Conservation (phyloP, 306 rosid species). For the Notholithocarpus densiflorus region DNA sequence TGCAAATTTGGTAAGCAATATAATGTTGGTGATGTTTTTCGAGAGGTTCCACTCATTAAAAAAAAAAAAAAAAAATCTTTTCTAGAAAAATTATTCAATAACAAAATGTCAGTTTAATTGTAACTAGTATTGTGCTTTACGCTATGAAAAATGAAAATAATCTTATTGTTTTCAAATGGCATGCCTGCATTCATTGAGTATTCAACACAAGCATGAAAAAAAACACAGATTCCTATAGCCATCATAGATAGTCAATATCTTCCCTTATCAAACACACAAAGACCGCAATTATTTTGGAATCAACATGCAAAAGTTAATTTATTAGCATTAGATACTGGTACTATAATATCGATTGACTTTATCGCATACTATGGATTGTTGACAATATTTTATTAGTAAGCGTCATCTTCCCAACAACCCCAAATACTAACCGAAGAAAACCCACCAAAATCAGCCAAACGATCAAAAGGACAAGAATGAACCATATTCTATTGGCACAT, state of each 20-base stretch:
- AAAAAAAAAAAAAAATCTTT: too few relatives aligned
- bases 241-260: neutral
- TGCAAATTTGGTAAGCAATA: too few relatives aligned
- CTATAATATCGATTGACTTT: too few relatives aligned
- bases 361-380: neutral
- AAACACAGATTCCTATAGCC: neutral
- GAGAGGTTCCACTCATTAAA: neutral
- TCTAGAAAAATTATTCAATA: neutral
- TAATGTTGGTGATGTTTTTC: too few relatives aligned
- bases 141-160: neutral
- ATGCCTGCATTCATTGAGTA: neutral
- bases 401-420: constrained; percentile 2
- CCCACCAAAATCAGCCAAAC: neutral
- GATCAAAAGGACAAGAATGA: neutral
- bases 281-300: neutral
- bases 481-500: neutral
- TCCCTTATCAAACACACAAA: neutral
- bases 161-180: neutral
- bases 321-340: neutral
- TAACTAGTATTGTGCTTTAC: neutral
- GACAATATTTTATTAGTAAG: neutral
- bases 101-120: neutral
- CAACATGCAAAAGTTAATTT: neutral
- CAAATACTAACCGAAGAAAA: neutral
- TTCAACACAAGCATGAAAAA: neutral